These are phyloP conservation scores for Venturia pyrina DNA, from an alignment of 2,329 filamentous ascomycete species.

Conservation along the genomic window DNA sequence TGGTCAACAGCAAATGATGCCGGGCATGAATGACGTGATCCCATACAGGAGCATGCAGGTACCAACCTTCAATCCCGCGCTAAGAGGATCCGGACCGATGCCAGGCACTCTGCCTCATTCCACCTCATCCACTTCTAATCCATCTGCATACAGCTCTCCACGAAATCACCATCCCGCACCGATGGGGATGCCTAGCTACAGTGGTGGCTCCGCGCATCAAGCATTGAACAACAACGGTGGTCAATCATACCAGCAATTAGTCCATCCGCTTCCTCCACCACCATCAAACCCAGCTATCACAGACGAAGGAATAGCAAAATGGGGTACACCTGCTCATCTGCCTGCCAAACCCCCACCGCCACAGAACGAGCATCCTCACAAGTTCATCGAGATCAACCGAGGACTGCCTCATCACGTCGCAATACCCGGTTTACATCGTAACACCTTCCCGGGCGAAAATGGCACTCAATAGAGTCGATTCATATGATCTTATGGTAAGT, in stretches of 20 bases:
- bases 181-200: background rate
- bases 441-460: background rate
- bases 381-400: constrained; percentile 17
- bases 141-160: background rate
- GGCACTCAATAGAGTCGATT: background rate
- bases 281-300: constrained; percentile 19
- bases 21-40: constrained; percentile 23
- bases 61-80: background rate
- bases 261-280: constrained; percentile 28
- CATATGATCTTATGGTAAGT: background rate
- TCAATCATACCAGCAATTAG: constrained; percentile 17
- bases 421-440: constrained; percentile 7
- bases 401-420: background rate
- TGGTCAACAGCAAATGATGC: constrained; percentile 33
- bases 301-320: constrained; percentile 37
- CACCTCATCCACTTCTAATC: background rate
- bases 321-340: constrained; percentile 43
- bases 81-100: background rate
- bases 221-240: background rate
- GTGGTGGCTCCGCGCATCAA: background rate
- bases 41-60: constrained; percentile 14
- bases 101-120: background rate
- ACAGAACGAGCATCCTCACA: constrained; percentile 21
- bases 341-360: constrained; percentile 46
- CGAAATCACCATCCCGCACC: background rate